Base-by-base conservation (phyloP, 2,329 filamentous ascomycete species). In the Ceratocystiopsis brevicomis region DNA sequence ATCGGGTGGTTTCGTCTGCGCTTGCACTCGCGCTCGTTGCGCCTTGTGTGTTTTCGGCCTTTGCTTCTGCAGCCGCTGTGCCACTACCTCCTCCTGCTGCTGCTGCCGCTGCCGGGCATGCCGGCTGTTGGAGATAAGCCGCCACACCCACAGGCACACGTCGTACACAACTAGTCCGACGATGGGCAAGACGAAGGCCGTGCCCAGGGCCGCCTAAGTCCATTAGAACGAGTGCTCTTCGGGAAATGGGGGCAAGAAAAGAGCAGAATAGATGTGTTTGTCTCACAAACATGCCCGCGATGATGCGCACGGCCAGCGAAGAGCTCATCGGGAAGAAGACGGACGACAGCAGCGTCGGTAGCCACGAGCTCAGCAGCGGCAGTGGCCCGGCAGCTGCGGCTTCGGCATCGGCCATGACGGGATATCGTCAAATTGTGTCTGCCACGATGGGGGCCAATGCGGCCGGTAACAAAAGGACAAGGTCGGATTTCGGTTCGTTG, bases 61-160 rank as follows among this genome's bases (percentile, higher is more conserved):
- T 11, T 25, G 33, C 15, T 42, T 39, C 37, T 38, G 39, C 15
- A 18, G 39, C n/a, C 19, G 16, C 21, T 39, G 37, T 6, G 37
- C 32, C 6, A 6, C 19, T 6, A 21, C 19, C 3, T 40, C 40
- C 18, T 44, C 36, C 17, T 42, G 39, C 36, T 43, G 43, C 25
- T 40, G 41, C 25, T 17, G 39, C 30, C 34, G 43, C n/a, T 39
- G 38, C 9, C 36, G 40, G 3, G 39, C 41, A 8, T 43, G 19
- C 25, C 44, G 45, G 40, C 42, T 44, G 44, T 57, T 47, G 35
- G 52, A 54, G 45, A 53, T 53, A 11, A 65, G 58, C 50, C 70
- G 63, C 62, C 66, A 73, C 37, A 68, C 48, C 68, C 69, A 74
- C 30, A 74, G 59, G 21, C 57, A 53, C 40, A 74, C 53, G 52